A percentile compares a stretch with the other conserved stretches of the same genome.
phyloP scores from a whole-genome alignment of 495 filamentous ascomycete species.

The Platismatia glauca region DNA sequence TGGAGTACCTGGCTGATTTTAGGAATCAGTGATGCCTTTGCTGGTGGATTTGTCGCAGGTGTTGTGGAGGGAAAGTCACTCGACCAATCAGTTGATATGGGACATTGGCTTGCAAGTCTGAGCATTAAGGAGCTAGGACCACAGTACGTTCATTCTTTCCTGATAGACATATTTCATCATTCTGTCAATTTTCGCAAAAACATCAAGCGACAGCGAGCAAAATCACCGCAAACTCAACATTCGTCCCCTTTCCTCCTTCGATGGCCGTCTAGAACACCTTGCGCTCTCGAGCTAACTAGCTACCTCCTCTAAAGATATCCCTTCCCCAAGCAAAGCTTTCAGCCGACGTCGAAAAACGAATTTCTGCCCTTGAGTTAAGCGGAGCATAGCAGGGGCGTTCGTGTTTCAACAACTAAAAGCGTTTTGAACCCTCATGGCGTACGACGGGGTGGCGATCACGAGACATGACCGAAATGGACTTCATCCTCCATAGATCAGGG shows the following conservation, averaged over 20 bases:
- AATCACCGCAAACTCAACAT: neutral
- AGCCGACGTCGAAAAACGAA: constrained; percentile 22
- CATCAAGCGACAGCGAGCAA: neutral
- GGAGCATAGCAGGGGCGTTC: constrained; percentile 20
- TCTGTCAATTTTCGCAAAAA: neutral
- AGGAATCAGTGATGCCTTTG: constrained; percentile 72
- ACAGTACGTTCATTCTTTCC: constrained; percentile 56
- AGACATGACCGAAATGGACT: constrained; percentile 14
- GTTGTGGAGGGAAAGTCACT: constrained; percentile 75
- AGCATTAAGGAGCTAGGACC: constrained; percentile 92
- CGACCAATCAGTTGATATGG: constrained; percentile 69
- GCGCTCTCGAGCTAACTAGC: constrained; percentile 10
- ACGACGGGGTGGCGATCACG: constrained; percentile 15
- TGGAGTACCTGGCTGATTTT: neutral
- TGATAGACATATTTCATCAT: neutral
- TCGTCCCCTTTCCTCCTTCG: neutral
- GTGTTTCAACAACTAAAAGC: constrained; percentile 29
- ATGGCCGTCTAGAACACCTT: neutral
- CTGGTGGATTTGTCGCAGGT: constrained; percentile 85
- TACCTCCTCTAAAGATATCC: constrained; percentile 50
- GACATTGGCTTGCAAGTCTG: constrained; percentile 87
- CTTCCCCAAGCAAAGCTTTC: constrained; percentile 74
- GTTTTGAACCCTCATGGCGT: constrained; percentile 12
- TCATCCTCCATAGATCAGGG: constrained; percentile 23
- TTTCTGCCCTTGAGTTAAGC: neutral